These are phyloP conservation scores for Saitozyma sp. DNA, from an alignment of 768 basidiomycete genomes.

Conservation along the genomic window DNA sequence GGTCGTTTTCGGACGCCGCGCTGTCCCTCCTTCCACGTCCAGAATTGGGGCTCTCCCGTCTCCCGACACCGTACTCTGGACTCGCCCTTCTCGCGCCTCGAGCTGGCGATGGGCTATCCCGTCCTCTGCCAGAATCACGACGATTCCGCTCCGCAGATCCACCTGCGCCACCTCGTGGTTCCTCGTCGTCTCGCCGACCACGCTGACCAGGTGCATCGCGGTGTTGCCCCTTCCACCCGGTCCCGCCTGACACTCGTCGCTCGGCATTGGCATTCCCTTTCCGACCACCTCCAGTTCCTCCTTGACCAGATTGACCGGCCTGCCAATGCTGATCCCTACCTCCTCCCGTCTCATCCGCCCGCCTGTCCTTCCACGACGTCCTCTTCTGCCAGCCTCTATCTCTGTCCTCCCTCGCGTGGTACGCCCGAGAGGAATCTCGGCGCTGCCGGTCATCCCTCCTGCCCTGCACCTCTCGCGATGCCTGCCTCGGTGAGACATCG, in stretches of 20 bases:
- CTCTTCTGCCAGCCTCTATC: constrained; percentile 5
- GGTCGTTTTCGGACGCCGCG: not conserved
- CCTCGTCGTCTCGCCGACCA: constrained; percentile 1
- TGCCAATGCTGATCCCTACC: constrained; percentile 1
- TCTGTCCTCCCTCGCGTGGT: not conserved
- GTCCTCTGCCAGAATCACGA: not conserved
- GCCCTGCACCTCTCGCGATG: not conserved
- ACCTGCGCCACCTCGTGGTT: not conserved
- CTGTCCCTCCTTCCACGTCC: constrained; percentile 3
- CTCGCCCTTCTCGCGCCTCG: constrained; percentile 20
- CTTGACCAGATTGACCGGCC: no score
- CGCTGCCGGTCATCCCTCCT: constrained; percentile 4
- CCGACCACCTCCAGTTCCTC: no score
- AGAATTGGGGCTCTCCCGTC: constrained; percentile 5
- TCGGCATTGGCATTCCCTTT: constrained; percentile 13
- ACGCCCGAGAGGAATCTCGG: not conserved
- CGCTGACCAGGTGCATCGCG: not conserved
- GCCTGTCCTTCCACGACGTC: constrained; percentile 4
- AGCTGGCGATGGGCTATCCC: not conserved
- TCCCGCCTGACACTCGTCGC: not conserved
- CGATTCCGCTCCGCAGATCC: not conserved
- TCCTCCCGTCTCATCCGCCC: constrained; percentile 15
- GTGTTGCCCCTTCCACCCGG: not conserved
- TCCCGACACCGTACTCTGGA: constrained; percentile 41
- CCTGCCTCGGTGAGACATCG: no score